Evolutionary conservation across 2,329 filamentous ascomycete species (phyloP), one percentile per base, ranked within the genome.

Genomic region (Exophiala viscosa): DNA sequence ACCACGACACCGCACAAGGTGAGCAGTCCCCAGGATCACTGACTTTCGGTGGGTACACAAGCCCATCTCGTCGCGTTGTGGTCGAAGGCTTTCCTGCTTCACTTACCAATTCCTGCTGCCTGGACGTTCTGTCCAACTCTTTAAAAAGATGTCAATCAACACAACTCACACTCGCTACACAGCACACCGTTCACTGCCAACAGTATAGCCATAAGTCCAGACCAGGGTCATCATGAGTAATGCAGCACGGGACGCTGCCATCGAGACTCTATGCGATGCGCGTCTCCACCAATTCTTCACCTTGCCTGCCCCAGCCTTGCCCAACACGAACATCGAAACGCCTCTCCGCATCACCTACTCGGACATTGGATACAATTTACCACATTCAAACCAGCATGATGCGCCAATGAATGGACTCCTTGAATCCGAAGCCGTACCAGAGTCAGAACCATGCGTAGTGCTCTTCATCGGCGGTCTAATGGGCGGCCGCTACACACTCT

Each of bases 291-390:
- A 31, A 36, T 51, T 42, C 4, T 51, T 51, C 11, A 28, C 23
- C 18, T 28, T 51, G 4, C 48, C 42, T 31, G 43, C 43, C 7
- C 34, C 43, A 4, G 43, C n/a, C 11, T 5, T 45, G 10, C 48
- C 48, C 23, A 47, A 51, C 20, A 28, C 15, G 11, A 14, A 14
- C 3, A 35, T 17, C 15, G 41, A 34, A 17, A 13, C 11, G 14
- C 34, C 34, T 36, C 28, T 51, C 15, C 40, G 48, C 7, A 43
- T 51, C 32, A 39, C 41, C 17, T 51, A 51, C 43, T 43, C 48
- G 15, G 48, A 51, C 42, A 20, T 38, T 17, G 48, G 48, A 13
- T 39, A 45, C 20, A 10, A 15, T 36, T 11, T 31, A 8, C 28
- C n/a, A 14, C 18, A 18, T 11, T 15, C 48, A 18, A 11, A 3